Conservation (phyloP, 495 filamentous ascomycete species). For the Penicillium canescens region DNA sequence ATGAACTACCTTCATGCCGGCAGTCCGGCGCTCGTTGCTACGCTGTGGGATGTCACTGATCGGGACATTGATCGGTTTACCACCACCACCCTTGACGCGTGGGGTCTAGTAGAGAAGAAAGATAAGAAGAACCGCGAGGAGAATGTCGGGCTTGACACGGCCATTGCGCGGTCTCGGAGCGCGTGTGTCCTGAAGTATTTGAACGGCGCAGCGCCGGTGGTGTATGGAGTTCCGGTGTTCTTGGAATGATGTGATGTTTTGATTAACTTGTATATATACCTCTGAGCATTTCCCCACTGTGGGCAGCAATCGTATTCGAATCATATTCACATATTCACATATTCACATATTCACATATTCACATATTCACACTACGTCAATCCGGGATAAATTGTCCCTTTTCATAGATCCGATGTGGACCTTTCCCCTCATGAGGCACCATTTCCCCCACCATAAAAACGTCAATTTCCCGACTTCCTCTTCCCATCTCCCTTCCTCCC, state of each 20-base stretch:
- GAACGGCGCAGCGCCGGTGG: slow-evolving; percentile 87
- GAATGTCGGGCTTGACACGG: slow-evolving; percentile 63
- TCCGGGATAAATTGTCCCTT: background rate
- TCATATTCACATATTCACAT: slow-evolving; percentile 10
- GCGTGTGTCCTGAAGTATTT: slow-evolving; percentile 85
- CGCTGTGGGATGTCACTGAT: slow-evolving; percentile 97
- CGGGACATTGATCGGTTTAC: slow-evolving; percentile 94
- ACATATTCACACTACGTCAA: too few relatives aligned
- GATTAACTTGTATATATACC: background rate
- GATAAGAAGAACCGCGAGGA: slow-evolving; percentile 13
- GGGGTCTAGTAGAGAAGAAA: slow-evolving; percentile 66
- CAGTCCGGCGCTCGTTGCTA: slow-evolving; percentile 78
- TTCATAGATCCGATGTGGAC: background rate
- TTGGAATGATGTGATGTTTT: slow-evolving; percentile 44
- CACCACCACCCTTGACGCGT: slow-evolving; percentile 70
- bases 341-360: slow-evolving; percentile 7
- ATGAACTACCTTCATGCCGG: slow-evolving; percentile 89
- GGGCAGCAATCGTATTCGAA: slow-evolving; percentile 17
- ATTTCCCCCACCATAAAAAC: slow-evolving; percentile 4
- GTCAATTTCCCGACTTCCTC: background rate
- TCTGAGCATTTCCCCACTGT: slow-evolving; percentile 18
- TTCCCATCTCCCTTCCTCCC: background rate
- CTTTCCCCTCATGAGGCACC: slow-evolving; percentile 11
- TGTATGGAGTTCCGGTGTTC: slow-evolving; percentile 94
- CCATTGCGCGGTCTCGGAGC: slow-evolving; percentile 69